Evolutionary conservation across 2,329 filamentous ascomycete genomes (phyloP).

Genomic region (Fusarium brevicatenulatum): DNA sequence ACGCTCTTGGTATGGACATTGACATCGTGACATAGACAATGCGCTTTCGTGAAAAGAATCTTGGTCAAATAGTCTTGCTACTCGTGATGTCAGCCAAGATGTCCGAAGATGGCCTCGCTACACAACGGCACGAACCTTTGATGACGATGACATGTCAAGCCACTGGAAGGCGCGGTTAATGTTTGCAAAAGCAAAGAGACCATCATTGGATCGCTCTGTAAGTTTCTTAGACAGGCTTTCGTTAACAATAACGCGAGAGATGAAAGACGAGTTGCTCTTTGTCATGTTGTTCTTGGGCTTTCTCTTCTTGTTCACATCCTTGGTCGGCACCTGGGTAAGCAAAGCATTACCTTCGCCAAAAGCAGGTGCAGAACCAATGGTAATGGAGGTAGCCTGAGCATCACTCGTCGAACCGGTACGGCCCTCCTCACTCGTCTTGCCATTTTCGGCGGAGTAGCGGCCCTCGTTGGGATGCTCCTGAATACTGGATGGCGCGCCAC

Average conservation of each 20-base stretch:
- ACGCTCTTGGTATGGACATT: slow-evolving; percentile 83
- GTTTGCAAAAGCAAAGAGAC: slow-evolving; percentile 91
- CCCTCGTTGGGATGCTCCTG: slow-evolving; percentile 71
- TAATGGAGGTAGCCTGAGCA: slow-evolving; percentile 54
- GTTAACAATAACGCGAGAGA: slow-evolving; percentile 94
- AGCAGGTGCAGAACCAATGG: slow-evolving; percentile 65
- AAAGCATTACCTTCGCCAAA: slow-evolving; percentile 90
- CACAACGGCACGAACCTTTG: slow-evolving; percentile 62
- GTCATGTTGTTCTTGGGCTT: slow-evolving; percentile 99
- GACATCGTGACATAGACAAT: slow-evolving; percentile 93
- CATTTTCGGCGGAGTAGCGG: slow-evolving; percentile 68
- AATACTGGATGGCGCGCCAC: slow-evolving; percentile 60
- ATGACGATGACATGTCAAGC: slow-evolving; percentile 84
- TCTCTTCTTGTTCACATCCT: slow-evolving; percentile 81
- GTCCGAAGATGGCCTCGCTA: not conserved
- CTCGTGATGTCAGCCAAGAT: slow-evolving; percentile 40
- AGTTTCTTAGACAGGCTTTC: slow-evolving; percentile 83
- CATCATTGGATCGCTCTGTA: slow-evolving; percentile 79
- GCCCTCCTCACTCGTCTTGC: slow-evolving; percentile 66
- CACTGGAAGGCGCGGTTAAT: slow-evolving; percentile 96
- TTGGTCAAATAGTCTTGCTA: slow-evolving; percentile 92
- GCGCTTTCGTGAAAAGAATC: slow-evolving; percentile 95
- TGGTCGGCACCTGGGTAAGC: slow-evolving; percentile 69
- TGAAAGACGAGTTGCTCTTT: slow-evolving; percentile 98
- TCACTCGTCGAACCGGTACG: slow-evolving; percentile 64